These are phyloP conservation scores for Symbiodinium natans DNA, from an alignment of 73 alveolate species.

Conservation along the genomic window DNA sequence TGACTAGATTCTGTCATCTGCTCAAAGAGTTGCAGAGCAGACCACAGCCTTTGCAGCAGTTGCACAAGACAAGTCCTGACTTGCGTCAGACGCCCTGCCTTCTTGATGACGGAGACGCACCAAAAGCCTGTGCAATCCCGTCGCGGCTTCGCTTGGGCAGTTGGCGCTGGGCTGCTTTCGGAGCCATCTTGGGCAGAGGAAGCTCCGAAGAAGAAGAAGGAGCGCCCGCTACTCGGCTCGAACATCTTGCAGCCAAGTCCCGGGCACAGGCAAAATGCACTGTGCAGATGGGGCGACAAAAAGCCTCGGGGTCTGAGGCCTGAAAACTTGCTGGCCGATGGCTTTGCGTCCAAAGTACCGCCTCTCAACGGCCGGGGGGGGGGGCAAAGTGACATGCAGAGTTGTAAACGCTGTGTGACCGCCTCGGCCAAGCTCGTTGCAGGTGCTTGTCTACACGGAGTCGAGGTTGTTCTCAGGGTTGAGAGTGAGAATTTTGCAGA, in stretches of 20 bases:
- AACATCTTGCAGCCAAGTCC: no score
- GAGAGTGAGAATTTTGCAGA: no score
- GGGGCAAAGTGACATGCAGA: no score
- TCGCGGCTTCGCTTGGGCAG: background rate
- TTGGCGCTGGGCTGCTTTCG: background rate
- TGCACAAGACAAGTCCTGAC: background rate
- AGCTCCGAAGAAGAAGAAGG: slow-evolving; percentile 58
- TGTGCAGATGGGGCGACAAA: no score
- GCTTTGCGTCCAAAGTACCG: slow-evolving; percentile 20
- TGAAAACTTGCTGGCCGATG: slow-evolving; percentile 55
- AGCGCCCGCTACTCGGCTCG: slow-evolving; percentile 39
- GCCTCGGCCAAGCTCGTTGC: no score
- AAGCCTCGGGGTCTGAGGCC: slow-evolving; percentile 84
- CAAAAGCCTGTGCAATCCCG: background rate
- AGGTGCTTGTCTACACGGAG: no score
- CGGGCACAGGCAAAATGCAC: no score
- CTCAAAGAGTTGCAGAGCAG: no score
- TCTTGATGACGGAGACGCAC: background rate
- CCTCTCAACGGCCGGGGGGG: slow-evolving; percentile 85
- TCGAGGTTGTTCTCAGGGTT: no score
- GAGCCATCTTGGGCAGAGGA: slow-evolving; percentile 54
- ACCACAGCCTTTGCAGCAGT: no score
- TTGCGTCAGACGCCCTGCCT: background rate
- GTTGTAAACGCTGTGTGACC: no score
- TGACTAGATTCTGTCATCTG: no score